Evolutionary conservation across 306 rosid genomes (phyloP), one percentile per base, ranked within the genome.

Genomic region (Lathyrus sativus): DNA sequence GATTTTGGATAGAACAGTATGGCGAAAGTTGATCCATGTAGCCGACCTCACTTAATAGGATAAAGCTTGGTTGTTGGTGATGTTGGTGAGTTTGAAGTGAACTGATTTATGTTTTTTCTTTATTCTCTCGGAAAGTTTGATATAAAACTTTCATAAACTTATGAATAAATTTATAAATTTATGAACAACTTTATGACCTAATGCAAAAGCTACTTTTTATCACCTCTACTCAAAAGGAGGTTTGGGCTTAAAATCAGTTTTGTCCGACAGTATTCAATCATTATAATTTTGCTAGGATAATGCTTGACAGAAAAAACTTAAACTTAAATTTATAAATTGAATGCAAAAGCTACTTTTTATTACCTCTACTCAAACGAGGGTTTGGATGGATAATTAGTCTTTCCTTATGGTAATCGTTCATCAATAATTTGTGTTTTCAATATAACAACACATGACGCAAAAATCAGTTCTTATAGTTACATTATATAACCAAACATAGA

Each of bases 41-140:
- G 29, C 29, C 29, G 29, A 26, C 4, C 4, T 2, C 29, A 26
- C 29, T 26, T 24, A 24, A 24, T 24, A 24, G 26, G 26, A 24
- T 24, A 24, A 24, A 24, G 26, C 26, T 24, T 24, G 26, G 26
- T 24, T 24, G 22, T 19, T 19, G 22, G 22, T 19, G 22, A 19
- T 24, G 26, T 24, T 24, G 26, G 1, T 24, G 26, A 24, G 66
- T 8, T 59, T 61, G 3, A 37, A 38, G 33, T 39, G 4, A 61
- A 62, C 50, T 62, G 33, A 39, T 62, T 62, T 62, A 39, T 15
- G 13, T 9, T 58, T 31, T 54, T 56, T 43, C n/a, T 43, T 12
- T 3, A 43, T 43, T 31, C n/a, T 59, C 45, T 29, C 14, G 29
- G 63, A 3, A 9, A 15, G 28, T 35, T 35, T 62, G 44, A 33